These are phyloP conservation scores for Candida tetrigidarum DNA, from an alignment of 1,139 yeast genomes.

Conservation along the genomic window DNA sequence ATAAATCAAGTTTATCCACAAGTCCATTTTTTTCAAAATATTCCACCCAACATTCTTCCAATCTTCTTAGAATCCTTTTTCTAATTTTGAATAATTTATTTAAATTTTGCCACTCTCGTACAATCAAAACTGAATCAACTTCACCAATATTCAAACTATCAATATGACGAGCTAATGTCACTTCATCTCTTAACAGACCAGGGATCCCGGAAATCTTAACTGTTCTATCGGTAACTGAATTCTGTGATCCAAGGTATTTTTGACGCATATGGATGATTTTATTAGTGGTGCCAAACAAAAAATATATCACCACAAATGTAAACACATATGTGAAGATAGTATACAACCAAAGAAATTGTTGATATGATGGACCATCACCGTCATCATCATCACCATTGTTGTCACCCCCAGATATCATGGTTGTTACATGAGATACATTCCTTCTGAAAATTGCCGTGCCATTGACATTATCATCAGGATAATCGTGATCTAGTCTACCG, in stretches of 20 bases:
- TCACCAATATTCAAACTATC: constrained; percentile 80
- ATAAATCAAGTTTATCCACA: constrained; percentile 32
- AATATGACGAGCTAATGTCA: constrained; percentile 69
- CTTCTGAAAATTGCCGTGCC: constrained; percentile 6
- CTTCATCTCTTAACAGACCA: constrained; percentile 71
- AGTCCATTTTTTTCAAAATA: constrained; percentile 54
- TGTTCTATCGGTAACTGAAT: constrained; percentile 52
- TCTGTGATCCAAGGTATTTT: constrained; percentile 44
- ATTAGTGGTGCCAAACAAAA: constrained; percentile 40
- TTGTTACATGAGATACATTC: no score
- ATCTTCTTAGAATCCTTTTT: constrained; percentile 49
- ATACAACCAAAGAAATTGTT: constrained; percentile 41
- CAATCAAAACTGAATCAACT: constrained; percentile 75
- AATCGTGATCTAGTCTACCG: constrained; percentile 62
- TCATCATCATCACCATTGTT: neutral
- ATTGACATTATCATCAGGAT: constrained; percentile 31
- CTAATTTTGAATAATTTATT: constrained; percentile 69
- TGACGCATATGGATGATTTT: constrained; percentile 46
- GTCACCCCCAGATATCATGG: neutral
- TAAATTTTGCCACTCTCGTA: constrained; percentile 82
- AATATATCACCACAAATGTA: constrained; percentile 37
- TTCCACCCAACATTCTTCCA: constrained; percentile 80
- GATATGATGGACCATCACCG: constrained; percentile 18
- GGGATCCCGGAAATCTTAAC: constrained; percentile 60
- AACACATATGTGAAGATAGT: constrained; percentile 47